These are phyloP conservation scores for Ophiostoma piceae DNA, from an alignment of 2,329 filamentous ascomycete genomes.

Conservation along the genomic window DNA sequence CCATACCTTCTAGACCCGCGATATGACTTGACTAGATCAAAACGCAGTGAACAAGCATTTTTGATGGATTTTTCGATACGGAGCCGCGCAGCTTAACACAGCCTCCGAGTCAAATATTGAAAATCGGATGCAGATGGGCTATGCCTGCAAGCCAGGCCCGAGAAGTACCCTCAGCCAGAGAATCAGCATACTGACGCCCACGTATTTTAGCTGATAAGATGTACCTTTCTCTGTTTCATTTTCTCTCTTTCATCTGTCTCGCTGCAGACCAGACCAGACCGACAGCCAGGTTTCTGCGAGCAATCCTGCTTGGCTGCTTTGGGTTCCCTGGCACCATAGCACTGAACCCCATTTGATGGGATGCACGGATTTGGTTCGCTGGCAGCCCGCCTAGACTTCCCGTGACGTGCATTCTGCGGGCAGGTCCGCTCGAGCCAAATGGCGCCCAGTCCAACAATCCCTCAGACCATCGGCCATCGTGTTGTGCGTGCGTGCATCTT, in stretches of 20 bases:
- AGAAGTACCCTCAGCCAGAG: too few species aligned
- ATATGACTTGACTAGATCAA: background rate
- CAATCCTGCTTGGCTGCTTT: background rate
- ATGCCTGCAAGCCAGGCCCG: background rate
- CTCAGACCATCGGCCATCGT: background rate
- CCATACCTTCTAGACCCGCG: constrained; percentile 6
- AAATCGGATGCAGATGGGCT: background rate
- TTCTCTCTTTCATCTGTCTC: background rate
- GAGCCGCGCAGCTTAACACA: background rate
- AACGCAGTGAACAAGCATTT: background rate
- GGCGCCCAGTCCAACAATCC: background rate
- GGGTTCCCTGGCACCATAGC: background rate
- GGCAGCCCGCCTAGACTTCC: constrained; percentile 8
- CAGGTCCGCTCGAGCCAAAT: background rate
- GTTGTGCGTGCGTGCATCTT: background rate
- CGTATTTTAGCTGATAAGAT: background rate
- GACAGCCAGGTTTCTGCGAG: background rate
- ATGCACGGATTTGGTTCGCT: constrained; percentile 10
- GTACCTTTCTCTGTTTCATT: background rate
- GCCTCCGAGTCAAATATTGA: background rate
- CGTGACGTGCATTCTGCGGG: constrained; percentile 13
- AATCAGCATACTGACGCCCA: background rate
- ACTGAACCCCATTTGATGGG: background rate
- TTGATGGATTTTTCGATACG: background rate
- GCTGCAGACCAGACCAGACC: background rate